Conservation (phyloP, 2,329 filamentous ascomycete species). For the Ophiobolus disseminans region DNA sequence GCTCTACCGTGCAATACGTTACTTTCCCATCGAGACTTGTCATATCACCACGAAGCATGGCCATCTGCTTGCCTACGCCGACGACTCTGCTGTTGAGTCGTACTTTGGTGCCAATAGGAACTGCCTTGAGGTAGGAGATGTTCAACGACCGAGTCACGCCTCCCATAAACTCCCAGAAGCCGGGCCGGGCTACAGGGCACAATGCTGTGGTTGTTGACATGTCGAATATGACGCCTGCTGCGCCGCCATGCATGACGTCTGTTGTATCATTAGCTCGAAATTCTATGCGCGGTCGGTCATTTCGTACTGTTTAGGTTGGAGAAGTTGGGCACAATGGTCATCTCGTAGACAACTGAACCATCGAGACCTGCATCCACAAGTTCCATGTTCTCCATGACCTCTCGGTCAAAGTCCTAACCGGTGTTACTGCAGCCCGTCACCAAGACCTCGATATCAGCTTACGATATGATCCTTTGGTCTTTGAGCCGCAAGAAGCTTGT, state of each 20-base stretch:
- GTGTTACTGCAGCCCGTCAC: neutral
- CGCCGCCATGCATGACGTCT: slow-evolving; percentile 53
- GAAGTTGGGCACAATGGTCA: slow-evolving; percentile 44
- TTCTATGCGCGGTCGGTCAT: neutral
- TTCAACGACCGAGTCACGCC: slow-evolving; percentile 60
- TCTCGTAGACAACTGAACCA: slow-evolving; percentile 45
- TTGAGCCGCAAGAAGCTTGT: slow-evolving; percentile 40
- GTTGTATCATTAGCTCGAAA: slow-evolving; percentile 5
- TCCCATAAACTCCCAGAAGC: slow-evolving; percentile 62
- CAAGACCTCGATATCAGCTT: slow-evolving; percentile 2
- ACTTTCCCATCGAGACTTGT: slow-evolving; percentile 57
- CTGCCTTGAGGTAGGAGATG: slow-evolving; percentile 59
- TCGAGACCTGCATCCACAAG: slow-evolving; percentile 46
- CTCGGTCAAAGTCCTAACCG: slow-evolving; percentile 45
- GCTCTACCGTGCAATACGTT: slow-evolving; percentile 59
- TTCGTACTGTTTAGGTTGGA: slow-evolving; percentile 50
- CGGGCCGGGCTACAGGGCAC: slow-evolving; percentile 56
- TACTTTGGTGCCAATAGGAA: slow-evolving; percentile 56
- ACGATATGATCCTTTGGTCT: slow-evolving; percentile 44
- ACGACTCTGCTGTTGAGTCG: slow-evolving; percentile 53
- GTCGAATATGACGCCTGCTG: slow-evolving; percentile 50
- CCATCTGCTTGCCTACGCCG: slow-evolving; percentile 59
- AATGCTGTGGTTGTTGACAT: slow-evolving; percentile 58
- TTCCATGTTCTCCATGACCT: slow-evolving; percentile 48
- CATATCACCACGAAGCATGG: slow-evolving; percentile 60